These are phyloP conservation scores for Curvularia eragrostidis DNA, from an alignment of 2,329 filamentous ascomycete species.

Conservation along the genomic window DNA sequence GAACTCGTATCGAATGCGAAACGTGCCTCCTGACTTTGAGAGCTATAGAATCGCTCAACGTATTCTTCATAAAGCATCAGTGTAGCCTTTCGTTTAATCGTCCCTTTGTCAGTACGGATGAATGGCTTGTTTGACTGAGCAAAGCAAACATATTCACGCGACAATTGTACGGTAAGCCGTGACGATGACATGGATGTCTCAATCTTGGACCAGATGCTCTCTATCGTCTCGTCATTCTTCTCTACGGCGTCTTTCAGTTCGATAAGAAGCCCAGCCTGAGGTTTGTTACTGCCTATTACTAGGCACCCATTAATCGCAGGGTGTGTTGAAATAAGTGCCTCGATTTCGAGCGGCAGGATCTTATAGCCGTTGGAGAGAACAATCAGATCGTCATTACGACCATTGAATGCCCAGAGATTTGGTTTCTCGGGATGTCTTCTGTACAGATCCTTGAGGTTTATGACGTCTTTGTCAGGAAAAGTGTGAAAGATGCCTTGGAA, in stretches of 20 bases:
- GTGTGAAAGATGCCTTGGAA: slow-evolving; percentile 36
- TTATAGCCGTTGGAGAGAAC: slow-evolving; percentile 34
- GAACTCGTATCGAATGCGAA: slow-evolving; percentile 19
- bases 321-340: slow-evolving; percentile 35
- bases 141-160: slow-evolving; percentile 53
- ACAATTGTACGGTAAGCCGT: slow-evolving; percentile 51
- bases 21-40: slow-evolving; percentile 4
- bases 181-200: slow-evolving; percentile 52
- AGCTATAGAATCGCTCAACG: slow-evolving; percentile 57
- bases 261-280: slow-evolving; percentile 42
- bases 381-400: slow-evolving; percentile 29
- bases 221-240: slow-evolving; percentile 40
- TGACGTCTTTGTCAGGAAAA: slow-evolving; percentile 22
- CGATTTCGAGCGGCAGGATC: slow-evolving; percentile 26
- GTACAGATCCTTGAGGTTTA: slow-evolving; percentile 34
- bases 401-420: slow-evolving; percentile 28
- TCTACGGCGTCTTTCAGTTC: slow-evolving; percentile 30
- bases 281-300: slow-evolving; percentile 37
- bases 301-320: slow-evolving; percentile 38
- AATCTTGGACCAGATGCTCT: slow-evolving; percentile 56
- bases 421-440: slow-evolving; percentile 26
- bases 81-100: slow-evolving; percentile 53
- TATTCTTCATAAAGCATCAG: slow-evolving; percentile 53
- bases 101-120: slow-evolving; percentile 56
- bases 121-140: slow-evolving; percentile 56